Evolutionary conservation across 495 filamentous ascomycete species (phyloP), one percentile per base, ranked within the genome.

Genomic region (Neurospora sublineolata): DNA sequence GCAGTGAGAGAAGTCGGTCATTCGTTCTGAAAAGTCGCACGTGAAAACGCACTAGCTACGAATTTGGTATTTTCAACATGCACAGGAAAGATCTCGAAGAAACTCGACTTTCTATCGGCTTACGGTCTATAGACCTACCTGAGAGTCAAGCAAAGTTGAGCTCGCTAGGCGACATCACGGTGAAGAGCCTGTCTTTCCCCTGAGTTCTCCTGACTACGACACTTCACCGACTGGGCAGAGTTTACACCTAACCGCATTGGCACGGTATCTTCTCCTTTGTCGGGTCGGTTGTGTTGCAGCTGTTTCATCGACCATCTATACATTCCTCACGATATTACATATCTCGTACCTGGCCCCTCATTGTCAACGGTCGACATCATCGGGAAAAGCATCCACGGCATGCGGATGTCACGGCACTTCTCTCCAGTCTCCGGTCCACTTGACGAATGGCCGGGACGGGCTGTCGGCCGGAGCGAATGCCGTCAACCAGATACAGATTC

Each of bases 231-330:
- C 52, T 64, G 27, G 14, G 52, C 33, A 64, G 27, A 64, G 52
- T 14, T 36, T 18, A 64, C 52, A 64, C 27, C 27, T 64, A 64
- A 64, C 52, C 52, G 7, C 52, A 33, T 64, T 33, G 27, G 52
- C 52, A 64, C 52, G 27, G 4, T 2, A 7, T 60, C 6, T 27
- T 60, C 52, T 60, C 27, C 46, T 60, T 30, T 36, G 30, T 64
- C 27, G 27, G 27, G 27, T 37, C 39, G 27, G 64, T 46, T 37
- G 11, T 73, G 77, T 80, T 73, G 71, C 77, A 79, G 68, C 73
- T 71, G 79, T 80, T 80, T 80, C 79, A 80, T 78, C 77, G 40
- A 27, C 74, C 52, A 36, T 64, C 52, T 16, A 16, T 64, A 33
- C 52, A 33, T 64, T 33, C 52, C 27, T 33, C 27, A 33, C 7